Conservation (phyloP, 257 asterid species). For the Knoxia roxburghii region DNA sequence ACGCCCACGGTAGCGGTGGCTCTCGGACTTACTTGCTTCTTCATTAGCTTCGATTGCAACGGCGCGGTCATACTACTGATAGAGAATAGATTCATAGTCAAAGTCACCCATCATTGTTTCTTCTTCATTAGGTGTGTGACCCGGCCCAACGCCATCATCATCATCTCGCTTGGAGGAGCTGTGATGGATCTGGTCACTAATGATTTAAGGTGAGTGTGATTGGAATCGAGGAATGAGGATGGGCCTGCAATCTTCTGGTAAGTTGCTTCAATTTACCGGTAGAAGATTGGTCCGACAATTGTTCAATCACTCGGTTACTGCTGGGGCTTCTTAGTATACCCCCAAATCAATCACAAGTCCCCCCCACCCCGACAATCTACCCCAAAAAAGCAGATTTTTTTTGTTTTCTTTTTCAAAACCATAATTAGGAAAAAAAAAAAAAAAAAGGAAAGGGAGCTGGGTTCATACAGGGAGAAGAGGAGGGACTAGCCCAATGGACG, state of each 20-base stretch:
- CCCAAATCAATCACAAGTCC: not conserved
- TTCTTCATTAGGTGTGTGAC: no score
- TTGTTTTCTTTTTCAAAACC: not conserved
- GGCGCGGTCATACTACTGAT: no score
- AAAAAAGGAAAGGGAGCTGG: constrained; percentile 3
- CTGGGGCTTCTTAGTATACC: not conserved
- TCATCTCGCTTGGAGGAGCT: not conserved
- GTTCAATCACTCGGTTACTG: constrained; percentile 16
- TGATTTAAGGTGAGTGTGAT: constrained; percentile 18
- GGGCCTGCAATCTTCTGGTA: constrained; percentile 95
- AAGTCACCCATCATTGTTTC: no score
- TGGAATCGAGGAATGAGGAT: constrained; percentile 60
- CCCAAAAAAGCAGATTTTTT: not conserved
- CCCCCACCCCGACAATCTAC: not conserved
- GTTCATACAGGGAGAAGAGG: not conserved
- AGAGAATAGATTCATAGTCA: no score
- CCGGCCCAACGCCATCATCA: not conserved
- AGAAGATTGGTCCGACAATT: constrained; percentile 36
- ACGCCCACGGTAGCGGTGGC: constrained; percentile 1
- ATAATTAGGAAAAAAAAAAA: not conserved
- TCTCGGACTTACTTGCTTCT: no score
- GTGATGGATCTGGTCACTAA: constrained; percentile 32
- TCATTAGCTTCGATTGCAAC: not conserved
- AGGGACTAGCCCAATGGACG: constrained; percentile 54
- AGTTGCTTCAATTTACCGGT: constrained; percentile 54